These are phyloP conservation scores for Aspergillus quadrilineatus DNA, from an alignment of 2,329 filamentous ascomycete genomes.

Conservation along the genomic window DNA sequence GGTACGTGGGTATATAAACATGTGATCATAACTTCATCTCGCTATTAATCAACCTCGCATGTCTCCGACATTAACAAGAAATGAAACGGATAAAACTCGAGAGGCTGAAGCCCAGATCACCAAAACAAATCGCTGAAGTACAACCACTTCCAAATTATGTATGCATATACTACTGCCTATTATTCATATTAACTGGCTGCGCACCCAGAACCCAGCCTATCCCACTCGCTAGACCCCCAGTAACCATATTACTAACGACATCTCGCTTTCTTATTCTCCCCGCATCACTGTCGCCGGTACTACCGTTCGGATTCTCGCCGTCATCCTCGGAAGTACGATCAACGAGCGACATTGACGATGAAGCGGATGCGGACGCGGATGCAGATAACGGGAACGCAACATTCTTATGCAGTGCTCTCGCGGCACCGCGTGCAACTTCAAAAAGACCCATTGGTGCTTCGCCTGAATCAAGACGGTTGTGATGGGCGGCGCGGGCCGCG, in stretches of 20 bases:
- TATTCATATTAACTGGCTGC: conserved; percentile 41
- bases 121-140: background rate
- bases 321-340: background rate
- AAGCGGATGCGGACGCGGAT: background rate
- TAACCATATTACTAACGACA: conserved; percentile 64
- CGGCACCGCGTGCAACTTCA: conserved; percentile 53
- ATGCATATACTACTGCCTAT: background rate
- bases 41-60: background rate
- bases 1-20: background rate
- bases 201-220: conserved; percentile 65
- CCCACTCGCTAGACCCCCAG: conserved; percentile 60
- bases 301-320: background rate
- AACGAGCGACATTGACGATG: conserved; percentile 10
- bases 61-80: background rate
- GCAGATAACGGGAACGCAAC: conserved; percentile 40
- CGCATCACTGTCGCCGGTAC: conserved; percentile 22
- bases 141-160: background rate
- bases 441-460: conserved; percentile 54
- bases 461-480: conserved; percentile 32
- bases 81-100: background rate
- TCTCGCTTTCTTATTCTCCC: conserved; percentile 49
- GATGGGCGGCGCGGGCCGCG: conserved; percentile 27
- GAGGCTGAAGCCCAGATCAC: background rate
- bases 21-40: conserved; percentile 7
- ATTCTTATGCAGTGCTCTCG: conserved; percentile 46